phyloP scores from a whole-genome alignment of 106 monocot species.

The Ottelia alismoides region DNA sequence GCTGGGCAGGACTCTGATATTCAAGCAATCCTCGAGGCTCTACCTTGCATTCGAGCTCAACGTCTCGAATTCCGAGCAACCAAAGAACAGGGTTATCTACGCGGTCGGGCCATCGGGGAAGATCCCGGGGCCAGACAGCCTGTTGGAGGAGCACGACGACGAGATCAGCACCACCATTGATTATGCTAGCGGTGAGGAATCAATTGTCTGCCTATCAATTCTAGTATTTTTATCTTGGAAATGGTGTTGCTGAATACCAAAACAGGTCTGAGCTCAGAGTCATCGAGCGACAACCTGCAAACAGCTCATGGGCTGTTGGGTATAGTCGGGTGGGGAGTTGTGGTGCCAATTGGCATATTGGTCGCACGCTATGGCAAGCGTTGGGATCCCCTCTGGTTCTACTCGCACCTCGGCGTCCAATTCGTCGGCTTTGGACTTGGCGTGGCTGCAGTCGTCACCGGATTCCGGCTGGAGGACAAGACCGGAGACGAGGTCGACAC shows the following conservation, averaged over 20 bases:
- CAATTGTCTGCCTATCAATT: too few relatives aligned
- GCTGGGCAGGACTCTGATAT: too few relatives aligned
- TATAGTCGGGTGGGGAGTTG: constrained; percentile 41
- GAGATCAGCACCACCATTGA: not conserved
- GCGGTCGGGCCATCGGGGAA: not conserved
- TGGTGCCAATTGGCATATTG: constrained; percentile 39
- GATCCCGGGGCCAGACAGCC: not conserved
- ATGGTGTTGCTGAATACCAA: too few relatives aligned
- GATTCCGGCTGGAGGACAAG: constrained; percentile 36
- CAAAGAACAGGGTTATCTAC: not conserved
- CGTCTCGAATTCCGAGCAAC: constrained; percentile 3
- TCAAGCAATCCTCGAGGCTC: too few relatives aligned
- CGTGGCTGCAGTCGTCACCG: constrained; percentile 18
- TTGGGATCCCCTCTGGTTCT: constrained; percentile 54
- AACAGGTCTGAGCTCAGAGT: too few relatives aligned
- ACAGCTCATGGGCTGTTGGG: constrained; percentile 34
- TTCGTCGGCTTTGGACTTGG: constrained; percentile 39
- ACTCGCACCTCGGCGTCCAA: constrained; percentile 51
- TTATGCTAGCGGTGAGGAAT: constrained; percentile 6
- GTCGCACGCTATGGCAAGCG: constrained; percentile 38
- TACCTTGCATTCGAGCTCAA: constrained; percentile 6
- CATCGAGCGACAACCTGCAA: too few relatives aligned
- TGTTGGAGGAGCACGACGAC: not conserved
- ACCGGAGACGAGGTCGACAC: constrained; percentile 7
- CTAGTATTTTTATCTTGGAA: too few relatives aligned